These are phyloP conservation scores for Tolypocladium guangdongense DNA, from an alignment of 2,329 filamentous ascomycete species.

Conservation along the genomic window DNA sequence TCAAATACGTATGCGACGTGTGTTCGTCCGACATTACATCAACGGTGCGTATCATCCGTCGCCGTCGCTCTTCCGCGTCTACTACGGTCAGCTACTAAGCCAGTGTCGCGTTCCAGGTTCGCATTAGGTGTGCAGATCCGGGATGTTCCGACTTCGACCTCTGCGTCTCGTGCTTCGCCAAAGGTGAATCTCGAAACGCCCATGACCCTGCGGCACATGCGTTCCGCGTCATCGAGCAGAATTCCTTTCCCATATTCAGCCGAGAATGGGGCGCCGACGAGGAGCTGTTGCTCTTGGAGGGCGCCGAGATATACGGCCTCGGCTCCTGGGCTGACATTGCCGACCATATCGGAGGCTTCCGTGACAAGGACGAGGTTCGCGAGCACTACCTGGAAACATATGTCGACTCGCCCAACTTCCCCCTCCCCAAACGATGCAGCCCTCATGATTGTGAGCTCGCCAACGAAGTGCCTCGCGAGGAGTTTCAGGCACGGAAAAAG, in stretches of 20 bases:
- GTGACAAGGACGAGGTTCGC: constrained; percentile 88
- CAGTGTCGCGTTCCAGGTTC: constrained; percentile 49
- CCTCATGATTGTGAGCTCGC: constrained; percentile 70
- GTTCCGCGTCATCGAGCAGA: constrained; percentile 93
- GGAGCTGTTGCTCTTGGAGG: constrained; percentile 85
- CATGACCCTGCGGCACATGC: constrained; percentile 82
- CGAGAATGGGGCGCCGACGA: constrained; percentile 96
- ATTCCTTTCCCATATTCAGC: constrained; percentile 94
- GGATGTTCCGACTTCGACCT: constrained; percentile 91
- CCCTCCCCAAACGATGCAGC: constrained; percentile 75
- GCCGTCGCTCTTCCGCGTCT: background rate
- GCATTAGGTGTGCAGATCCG: constrained; percentile 79
- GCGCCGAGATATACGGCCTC: constrained; percentile 89
- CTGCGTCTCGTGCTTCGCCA: constrained; percentile 88
- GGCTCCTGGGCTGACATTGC: constrained; percentile 98
- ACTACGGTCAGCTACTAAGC: constrained; percentile 1
- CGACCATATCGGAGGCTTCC: constrained; percentile 92
- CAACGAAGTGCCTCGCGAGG: constrained; percentile 73
- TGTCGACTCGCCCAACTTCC: constrained; percentile 72
- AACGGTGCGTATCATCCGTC: constrained; percentile 52
- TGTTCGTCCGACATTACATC: constrained; percentile 96
- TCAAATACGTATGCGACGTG: constrained; percentile 95
- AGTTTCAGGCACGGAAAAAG: constrained; percentile 91
- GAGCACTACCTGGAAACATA: constrained; percentile 90
- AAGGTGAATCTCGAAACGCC: constrained; percentile 67